A percentile compares a stretch with the other conserved stretches of the same genome.
Conservation (phyloP, 2,329 filamentous ascomycete species). For the Samsoniella hepiali region DNA sequence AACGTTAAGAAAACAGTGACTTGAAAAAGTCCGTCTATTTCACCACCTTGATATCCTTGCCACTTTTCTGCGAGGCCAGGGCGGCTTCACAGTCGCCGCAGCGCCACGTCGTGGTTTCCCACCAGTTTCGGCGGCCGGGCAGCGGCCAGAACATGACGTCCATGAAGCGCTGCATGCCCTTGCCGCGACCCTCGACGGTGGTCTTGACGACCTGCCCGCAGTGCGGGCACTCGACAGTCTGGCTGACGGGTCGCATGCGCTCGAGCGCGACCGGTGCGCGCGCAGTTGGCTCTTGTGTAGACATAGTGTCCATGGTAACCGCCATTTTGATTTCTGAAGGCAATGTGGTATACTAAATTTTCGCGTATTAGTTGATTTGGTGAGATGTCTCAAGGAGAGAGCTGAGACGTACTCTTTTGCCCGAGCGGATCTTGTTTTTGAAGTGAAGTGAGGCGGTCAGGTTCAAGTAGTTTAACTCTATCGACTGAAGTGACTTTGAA, state of each 20-base stretch:
- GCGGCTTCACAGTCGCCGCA: slow-evolving; percentile 26
- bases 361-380: no score
- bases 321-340: not conserved
- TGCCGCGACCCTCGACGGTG: slow-evolving; percentile 23
- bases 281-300: not conserved
- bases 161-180: slow-evolving; percentile 27
- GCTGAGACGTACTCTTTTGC: no score
- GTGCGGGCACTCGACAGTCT: slow-evolving; percentile 29
- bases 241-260: slow-evolving; percentile 7
- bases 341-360: not conserved
- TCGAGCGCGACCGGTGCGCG: slow-evolving; percentile 1
- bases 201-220: slow-evolving; percentile 24
- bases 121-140: slow-evolving; percentile 23
- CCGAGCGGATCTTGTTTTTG: no score
- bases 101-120: slow-evolving; percentile 24
- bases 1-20: not conserved
- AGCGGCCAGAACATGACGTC: slow-evolving; percentile 29
- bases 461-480: no score
- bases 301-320: not conserved
- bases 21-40: not conserved
- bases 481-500: no score
- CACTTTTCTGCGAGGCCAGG: slow-evolving; percentile 23
- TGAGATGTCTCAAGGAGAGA: no score
- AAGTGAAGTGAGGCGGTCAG: no score
- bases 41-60: slow-evolving; percentile 8